These are phyloP conservation scores for Mycosphaerella arachidis DNA, from an alignment of 2,329 filamentous ascomycete species.

Conservation along the genomic window DNA sequence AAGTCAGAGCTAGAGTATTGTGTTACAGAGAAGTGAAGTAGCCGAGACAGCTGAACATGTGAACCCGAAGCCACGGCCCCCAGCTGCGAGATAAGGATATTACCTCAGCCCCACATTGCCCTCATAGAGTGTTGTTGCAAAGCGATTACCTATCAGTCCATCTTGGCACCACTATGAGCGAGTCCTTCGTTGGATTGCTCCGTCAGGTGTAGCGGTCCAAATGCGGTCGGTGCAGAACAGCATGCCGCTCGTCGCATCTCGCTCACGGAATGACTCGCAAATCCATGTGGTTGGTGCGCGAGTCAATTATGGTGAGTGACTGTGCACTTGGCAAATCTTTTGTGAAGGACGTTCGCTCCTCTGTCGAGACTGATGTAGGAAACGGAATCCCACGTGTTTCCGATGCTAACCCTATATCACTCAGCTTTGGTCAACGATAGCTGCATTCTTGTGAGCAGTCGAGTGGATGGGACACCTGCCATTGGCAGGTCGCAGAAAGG, in stretches of 20 bases:
- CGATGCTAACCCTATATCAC: not conserved
- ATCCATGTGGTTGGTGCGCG: not conserved
- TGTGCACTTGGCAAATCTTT: not conserved
- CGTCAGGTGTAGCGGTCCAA: not conserved
- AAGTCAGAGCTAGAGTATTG: not conserved
- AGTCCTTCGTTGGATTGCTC: not conserved
- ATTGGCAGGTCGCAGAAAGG: not conserved
- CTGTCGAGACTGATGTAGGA: not conserved
- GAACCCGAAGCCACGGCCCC: not conserved
- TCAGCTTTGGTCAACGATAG: not conserved
- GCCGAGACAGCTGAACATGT: not conserved
- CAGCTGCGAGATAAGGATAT: not conserved
- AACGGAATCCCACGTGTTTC: not conserved
- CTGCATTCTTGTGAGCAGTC: not conserved
- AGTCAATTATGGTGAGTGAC: not conserved
- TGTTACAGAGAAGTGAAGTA: not conserved
- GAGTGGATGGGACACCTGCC: not conserved
- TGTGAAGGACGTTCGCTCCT: not conserved
- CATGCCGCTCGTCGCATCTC: not conserved
- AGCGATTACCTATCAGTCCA: not conserved
- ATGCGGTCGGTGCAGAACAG: not conserved
- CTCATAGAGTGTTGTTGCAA: not conserved
- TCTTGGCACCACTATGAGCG: not conserved
- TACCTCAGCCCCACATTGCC: not conserved
- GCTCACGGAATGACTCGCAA: not conserved